Base-by-base conservation (phyloP, 1,284 basidiomycete species). In the Pascua sp. region DNA sequence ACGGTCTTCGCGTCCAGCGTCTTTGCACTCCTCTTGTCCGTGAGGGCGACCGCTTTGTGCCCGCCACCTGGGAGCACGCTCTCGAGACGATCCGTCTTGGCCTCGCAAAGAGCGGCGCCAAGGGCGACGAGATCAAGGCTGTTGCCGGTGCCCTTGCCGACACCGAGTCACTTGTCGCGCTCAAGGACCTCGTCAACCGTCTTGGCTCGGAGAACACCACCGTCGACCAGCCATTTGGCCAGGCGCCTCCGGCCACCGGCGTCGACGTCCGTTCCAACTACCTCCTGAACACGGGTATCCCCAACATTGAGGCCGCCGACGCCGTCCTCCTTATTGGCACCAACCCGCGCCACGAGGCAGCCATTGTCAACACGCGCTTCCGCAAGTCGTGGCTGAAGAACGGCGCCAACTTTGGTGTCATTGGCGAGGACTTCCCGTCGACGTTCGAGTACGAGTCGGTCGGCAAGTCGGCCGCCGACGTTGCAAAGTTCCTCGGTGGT, bases 291-390 rank as follows among this genome's bases (percentile, higher is more conserved):
- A 83, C 88, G n/a, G 91, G 88, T 42, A 93, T 99, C 63, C 86
- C 91, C 43, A 90, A 90, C 47, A 83, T 95, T 46, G 95, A 96
- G 72, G 83, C 89, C 59, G 94, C 95, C 37, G 96, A 99, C 72
- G 90, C 81, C 40, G 90, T 99, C 64, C 85, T 98, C 16, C 85
- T 99, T 41, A 86, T 98, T 68, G 95, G 95, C 64, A 97, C 93
- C 55, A 98, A 98, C 80, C 95, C 95, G 12, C 85, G 96, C 48
- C 94, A 98, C 76, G 96, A 99, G 79, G 96, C 93, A 9, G 90
- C 96, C 39, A 94, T 98, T 58, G 82, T 98, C 72, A 98, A 98
- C 83, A 93, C 94, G 11, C 89, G 95, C 65, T 91, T 98, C 71
- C 86, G 95, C 72, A 95, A 93, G 82, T 88, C 86, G 65, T 98